phyloP scores from a whole-genome alignment of 169 alveolate species.

The Amoebophrya sp. region DNA sequence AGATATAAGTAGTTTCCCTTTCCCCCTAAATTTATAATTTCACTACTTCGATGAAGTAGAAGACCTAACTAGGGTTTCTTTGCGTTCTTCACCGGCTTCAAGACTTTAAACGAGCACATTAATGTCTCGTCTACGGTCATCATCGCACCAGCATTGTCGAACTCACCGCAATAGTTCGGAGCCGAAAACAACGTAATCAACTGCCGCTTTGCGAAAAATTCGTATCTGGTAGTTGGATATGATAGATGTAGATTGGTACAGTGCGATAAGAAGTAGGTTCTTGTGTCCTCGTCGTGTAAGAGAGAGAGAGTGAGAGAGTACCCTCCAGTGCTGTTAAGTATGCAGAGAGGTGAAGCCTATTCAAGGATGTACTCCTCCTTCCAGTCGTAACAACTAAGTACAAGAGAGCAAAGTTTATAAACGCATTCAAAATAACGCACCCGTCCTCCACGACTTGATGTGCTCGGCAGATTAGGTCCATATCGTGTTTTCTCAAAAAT shows the following conservation, averaged over 20 bases:
- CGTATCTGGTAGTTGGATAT: constrained; percentile 99
- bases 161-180: constrained; percentile 98
- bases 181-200: constrained; percentile 97
- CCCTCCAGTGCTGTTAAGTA: too few relatives aligned
- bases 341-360: too few relatives aligned
- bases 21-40: too few relatives aligned
- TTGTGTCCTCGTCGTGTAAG: too few relatives aligned
- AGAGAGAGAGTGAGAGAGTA: too few relatives aligned
- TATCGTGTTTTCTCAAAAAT: constrained; percentile 91
- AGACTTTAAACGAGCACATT: constrained; percentile 67
- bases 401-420: too few relatives aligned
- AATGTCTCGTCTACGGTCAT: constrained; percentile 60
- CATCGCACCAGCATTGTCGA: constrained; percentile 92
- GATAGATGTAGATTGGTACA: too few relatives aligned
- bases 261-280: too few relatives aligned
- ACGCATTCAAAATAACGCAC: not conserved
- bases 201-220: constrained; percentile 96
- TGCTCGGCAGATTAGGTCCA: constrained; percentile 97
- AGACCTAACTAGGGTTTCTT: not conserved
- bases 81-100: constrained; percentile 2
- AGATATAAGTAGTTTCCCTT: too few relatives aligned
- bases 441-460: constrained; percentile 69
- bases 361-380: too few relatives aligned
- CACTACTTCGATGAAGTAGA: too few relatives aligned
- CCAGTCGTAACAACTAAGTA: too few relatives aligned